Evolutionary conservation across 2,329 filamentous ascomycete genomes (phyloP).

Genomic region (Ophiobolus disseminans): DNA sequence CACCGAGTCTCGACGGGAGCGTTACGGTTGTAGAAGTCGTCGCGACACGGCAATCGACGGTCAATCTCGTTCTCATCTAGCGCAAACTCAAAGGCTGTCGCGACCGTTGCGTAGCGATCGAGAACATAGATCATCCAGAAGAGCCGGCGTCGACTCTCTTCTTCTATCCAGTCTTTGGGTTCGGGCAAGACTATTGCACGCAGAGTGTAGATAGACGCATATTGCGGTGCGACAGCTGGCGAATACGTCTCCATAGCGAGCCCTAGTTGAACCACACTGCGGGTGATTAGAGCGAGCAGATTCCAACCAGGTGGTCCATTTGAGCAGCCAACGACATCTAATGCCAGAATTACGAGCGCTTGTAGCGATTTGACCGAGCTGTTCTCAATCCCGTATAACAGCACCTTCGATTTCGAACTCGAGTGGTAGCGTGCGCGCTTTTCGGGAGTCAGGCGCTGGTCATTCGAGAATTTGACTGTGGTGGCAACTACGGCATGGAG

Average conservation of each 20-base stretch:
- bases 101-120: slow-evolving; percentile 87
- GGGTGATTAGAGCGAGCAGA: slow-evolving; percentile 84
- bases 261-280: slow-evolving; percentile 86
- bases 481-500: slow-evolving; percentile 90
- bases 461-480: slow-evolving; percentile 82
- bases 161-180: slow-evolving; percentile 84
- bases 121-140: slow-evolving; percentile 96
- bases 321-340: slow-evolving; percentile 84
- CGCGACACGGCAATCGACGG: slow-evolving; percentile 82
- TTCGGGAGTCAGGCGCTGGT: slow-evolving; percentile 75
- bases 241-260: slow-evolving; percentile 84
- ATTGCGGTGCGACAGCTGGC: slow-evolving; percentile 76
- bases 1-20: slow-evolving; percentile 83
- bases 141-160: slow-evolving; percentile 81
- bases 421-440: slow-evolving; percentile 78
- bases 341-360: slow-evolving; percentile 82
- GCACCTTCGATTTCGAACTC: slow-evolving; percentile 81
- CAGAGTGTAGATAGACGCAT: slow-evolving; percentile 87
- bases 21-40: slow-evolving; percentile 85
- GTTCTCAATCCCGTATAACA: slow-evolving; percentile 87
- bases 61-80: slow-evolving; percentile 90
- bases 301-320: slow-evolving; percentile 95
- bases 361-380: slow-evolving; percentile 88
- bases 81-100: slow-evolving; percentile 91
- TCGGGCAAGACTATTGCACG: slow-evolving; percentile 85